Evolutionary conservation across 176 grass and related monocot species (phyloP), one percentile per base, ranked within the genome.

Genomic region (sorghum (Sorghum bicolor)): DNA sequence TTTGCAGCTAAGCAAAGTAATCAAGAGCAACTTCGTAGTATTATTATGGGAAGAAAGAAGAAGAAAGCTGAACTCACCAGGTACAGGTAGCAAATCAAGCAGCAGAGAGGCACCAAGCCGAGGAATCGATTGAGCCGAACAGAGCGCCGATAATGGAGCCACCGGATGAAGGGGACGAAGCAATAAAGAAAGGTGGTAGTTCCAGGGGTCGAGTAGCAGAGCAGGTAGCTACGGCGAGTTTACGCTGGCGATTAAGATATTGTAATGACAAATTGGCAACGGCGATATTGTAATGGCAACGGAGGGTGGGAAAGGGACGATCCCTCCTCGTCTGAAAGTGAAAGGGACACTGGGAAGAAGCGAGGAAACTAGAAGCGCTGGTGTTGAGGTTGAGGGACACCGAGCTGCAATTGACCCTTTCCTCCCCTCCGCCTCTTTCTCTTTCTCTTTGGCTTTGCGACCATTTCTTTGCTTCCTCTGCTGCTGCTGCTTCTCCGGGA

Each of bases 21-120:
- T 50, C 14, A 28, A 58, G 63, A 82, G 7, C 22, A 77, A 64
- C 57, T 40, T 28, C 1, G 3, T 61, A 61, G 55, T 24, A 60
- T 31, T 52, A 52, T 22, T 40, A 12, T 11, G 39, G 64, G 67
- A 55, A 15, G 36, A 15, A 38, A 64, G n/a, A 65, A 17, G 66
- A 85, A 40, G 8, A 11, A 83, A 72, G 57, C 32, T 55, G 25
- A 79, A 88, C 75, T 84, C 67, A 88, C 86, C 86, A 73, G 74
- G 80, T 28, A 60, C 55, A 30, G 12, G 25, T 15, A 83, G 71
- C 62, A 82, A 75, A 71, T 37, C 34, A 82, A 43, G 85, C 64
- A 77, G 75, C 31, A 55, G 67, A 44, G 2, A 30, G 67, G n/a
- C 47, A 84, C 12, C 16, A 45, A 52, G 31, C 24, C 53, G 53